Evolutionary conservation across 495 filamentous ascomycete genomes (phyloP).

Genomic region (Tetracladium setigerum): DNA sequence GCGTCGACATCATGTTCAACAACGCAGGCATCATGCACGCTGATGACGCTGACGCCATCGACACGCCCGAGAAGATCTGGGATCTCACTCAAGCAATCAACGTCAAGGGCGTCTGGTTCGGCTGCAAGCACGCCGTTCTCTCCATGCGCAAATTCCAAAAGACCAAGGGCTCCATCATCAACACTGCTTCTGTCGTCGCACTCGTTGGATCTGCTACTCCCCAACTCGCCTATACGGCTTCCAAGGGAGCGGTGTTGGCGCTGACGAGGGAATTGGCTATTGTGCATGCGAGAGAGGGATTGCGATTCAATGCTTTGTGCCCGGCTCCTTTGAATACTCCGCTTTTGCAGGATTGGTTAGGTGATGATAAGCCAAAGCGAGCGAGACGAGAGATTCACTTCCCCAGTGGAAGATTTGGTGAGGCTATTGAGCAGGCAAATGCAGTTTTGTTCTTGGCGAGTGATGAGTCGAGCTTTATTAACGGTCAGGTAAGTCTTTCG

Average conservation of each 20-base stretch:
- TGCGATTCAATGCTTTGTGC: slow-evolving; percentile 86
- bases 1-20: slow-evolving; percentile 96
- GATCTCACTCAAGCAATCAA: slow-evolving; percentile 91
- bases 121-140: slow-evolving; percentile 85
- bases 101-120: slow-evolving; percentile 98
- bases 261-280: slow-evolving; percentile 77
- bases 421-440: slow-evolving; percentile 91
- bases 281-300: slow-evolving; percentile 76
- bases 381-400: slow-evolving; percentile 87
- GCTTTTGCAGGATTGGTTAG: slow-evolving; percentile 92
- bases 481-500: slow-evolving; percentile 42
- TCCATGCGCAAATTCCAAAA: slow-evolving; percentile 76
- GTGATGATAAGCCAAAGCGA: slow-evolving; percentile 80
- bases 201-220: slow-evolving; percentile 90
- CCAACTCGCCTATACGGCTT: slow-evolving; percentile 91
- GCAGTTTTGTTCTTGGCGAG: slow-evolving; percentile 91
- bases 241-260: slow-evolving; percentile 88
- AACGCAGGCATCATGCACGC: slow-evolving; percentile 98
- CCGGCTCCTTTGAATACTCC: slow-evolving; percentile 85
- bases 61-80: slow-evolving; percentile 88
- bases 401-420: slow-evolving; percentile 89
- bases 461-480: slow-evolving; percentile 92
- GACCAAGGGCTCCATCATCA: slow-evolving; percentile 75
- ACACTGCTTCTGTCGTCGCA: slow-evolving; percentile 90
- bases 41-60: slow-evolving; percentile 75